phyloP scores from a whole-genome alignment of 208 protist species.

The Phytomonas sp. region DNA sequence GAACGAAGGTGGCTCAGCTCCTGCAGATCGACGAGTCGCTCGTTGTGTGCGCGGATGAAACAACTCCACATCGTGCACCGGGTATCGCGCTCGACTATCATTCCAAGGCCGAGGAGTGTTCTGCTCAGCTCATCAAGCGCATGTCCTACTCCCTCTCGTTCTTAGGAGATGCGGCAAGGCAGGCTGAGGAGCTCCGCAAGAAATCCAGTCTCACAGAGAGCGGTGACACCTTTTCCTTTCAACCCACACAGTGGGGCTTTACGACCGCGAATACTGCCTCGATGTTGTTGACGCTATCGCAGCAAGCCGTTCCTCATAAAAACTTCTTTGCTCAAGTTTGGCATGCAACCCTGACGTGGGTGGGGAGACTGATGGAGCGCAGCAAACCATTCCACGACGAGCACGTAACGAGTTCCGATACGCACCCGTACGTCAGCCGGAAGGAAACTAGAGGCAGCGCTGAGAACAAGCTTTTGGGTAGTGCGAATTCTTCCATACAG shows the following conservation, averaged over 20 bases:
- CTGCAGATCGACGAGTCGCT: slow-evolving; percentile 36
- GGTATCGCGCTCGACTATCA: slow-evolving; percentile 4
- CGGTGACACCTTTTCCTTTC: neutral
- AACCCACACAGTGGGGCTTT: neutral
- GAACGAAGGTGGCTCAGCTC: slow-evolving; percentile 41
- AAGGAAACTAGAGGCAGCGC: neutral
- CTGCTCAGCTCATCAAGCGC: slow-evolving; percentile 14
- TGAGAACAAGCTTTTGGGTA: neutral
- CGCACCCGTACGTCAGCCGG: too few species aligned
- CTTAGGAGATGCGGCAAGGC: slow-evolving; percentile 17
- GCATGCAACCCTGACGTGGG: neutral
- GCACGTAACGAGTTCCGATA: neutral
- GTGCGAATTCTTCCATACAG: neutral
- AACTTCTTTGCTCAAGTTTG: neutral
- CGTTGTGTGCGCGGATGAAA: slow-evolving; percentile 30
- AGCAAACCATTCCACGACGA: neutral
- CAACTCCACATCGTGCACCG: slow-evolving; percentile 3
- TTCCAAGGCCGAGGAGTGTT: slow-evolving; percentile 1
- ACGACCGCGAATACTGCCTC: neutral
- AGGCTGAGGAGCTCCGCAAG: slow-evolving; percentile 19
- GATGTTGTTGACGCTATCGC: neutral
- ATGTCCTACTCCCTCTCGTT: slow-evolving; percentile 31
- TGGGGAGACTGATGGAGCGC: neutral
- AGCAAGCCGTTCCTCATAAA: neutral
- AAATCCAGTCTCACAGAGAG: neutral